Conservation (phyloP, 2,329 filamentous ascomycete species). For the Arachnopeziza araneosa region DNA sequence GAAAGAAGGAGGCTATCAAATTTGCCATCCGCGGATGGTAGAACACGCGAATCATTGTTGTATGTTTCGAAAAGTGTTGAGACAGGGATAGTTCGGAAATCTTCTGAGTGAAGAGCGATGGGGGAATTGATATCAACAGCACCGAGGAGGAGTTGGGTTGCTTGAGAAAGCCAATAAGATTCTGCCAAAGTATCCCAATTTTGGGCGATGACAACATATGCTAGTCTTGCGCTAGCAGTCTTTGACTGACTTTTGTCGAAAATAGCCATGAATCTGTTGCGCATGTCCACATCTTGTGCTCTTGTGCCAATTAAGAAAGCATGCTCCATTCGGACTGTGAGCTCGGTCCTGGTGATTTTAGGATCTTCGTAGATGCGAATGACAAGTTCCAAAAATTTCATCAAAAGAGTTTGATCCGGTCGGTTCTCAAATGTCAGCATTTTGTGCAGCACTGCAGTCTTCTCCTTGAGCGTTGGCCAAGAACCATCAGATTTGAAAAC, state of each 20-base stretch:
- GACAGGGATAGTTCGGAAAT: slow-evolving; percentile 72
- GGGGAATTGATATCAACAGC: slow-evolving; percentile 80
- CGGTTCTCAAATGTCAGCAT: slow-evolving; percentile 95
- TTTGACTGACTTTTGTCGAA: slow-evolving; percentile 95
- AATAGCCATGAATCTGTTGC: slow-evolving; percentile 92
- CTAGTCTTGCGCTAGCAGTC: slow-evolving; percentile 79
- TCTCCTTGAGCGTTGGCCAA: slow-evolving; percentile 96
- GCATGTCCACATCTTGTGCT: slow-evolving; percentile 92
- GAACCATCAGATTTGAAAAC: slow-evolving; percentile 93
- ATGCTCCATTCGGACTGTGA: slow-evolving; percentile 96
- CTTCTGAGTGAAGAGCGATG: slow-evolving; percentile 73
- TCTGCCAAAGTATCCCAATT: slow-evolving; percentile 96
- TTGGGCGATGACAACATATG: slow-evolving; percentile 83
- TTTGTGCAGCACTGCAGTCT: slow-evolving; percentile 97
- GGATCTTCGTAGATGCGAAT: slow-evolving; percentile 98
- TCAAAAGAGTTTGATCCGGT: slow-evolving; percentile 75
- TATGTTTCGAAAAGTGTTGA: slow-evolving; percentile 71
- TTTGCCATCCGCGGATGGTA: slow-evolving; percentile 69
- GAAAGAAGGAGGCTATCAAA: slow-evolving; percentile 73
- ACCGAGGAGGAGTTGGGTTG: slow-evolving; percentile 86
- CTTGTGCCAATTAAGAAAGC: slow-evolving; percentile 94
- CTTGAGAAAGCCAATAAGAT: slow-evolving; percentile 95
- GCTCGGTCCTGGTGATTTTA: slow-evolving; percentile 88
- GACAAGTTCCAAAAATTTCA: slow-evolving; percentile 90
- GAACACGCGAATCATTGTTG: slow-evolving; percentile 59